Percentiles rank a stretch among this genome's conserved stretches.
Conservation (phyloP, 306 rosid species). For the Trifolium repens region DNA sequence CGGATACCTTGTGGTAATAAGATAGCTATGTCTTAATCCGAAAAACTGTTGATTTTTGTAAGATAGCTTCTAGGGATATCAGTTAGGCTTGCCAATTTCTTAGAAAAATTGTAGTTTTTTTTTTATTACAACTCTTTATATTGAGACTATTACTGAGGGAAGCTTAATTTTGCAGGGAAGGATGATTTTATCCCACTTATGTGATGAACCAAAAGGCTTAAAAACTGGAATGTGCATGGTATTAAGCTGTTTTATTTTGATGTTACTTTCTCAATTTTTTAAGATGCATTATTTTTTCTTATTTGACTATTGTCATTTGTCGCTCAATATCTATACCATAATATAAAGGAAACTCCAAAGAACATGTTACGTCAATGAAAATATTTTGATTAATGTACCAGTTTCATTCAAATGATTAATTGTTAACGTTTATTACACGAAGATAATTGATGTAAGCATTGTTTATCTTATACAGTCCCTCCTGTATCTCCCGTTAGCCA, state of each 20-base stretch:
- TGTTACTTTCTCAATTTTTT: conserved; percentile 22
- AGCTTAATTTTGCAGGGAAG: conserved; percentile 81
- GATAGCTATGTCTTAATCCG: conserved; percentile 33
- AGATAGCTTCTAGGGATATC: background rate
- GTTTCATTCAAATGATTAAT: conserved; percentile 14
- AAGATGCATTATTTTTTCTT: conserved; percentile 16
- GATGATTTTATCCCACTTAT: conserved; percentile 90
- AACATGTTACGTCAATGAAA: too few relatives aligned
- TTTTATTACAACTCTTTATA: conserved; percentile 1
- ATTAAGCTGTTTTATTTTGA: conserved; percentile 42
- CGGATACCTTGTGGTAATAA: conserved; percentile 90
- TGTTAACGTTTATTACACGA: background rate
- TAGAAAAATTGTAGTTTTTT: background rate
- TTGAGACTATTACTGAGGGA: conserved; percentile 34
- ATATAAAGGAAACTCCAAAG: too few relatives aligned
- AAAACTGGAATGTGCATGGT: conserved; percentile 99
- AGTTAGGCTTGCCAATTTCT: background rate
- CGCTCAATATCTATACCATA: background rate
- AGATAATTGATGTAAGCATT: conserved; percentile 31
- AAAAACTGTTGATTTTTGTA: background rate
- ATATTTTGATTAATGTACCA: background rate
- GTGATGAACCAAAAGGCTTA: conserved; percentile 98
- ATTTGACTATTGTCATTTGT: background rate
- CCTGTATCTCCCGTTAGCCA: conserved; percentile 82
- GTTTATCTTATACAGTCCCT: conserved; percentile 64